A percentile compares a stretch with the other conserved stretches of the same genome.
phyloP scores from a whole-genome alignment of 2,329 filamentous ascomycete genomes.

The Aureobasidium sp. region DNA sequence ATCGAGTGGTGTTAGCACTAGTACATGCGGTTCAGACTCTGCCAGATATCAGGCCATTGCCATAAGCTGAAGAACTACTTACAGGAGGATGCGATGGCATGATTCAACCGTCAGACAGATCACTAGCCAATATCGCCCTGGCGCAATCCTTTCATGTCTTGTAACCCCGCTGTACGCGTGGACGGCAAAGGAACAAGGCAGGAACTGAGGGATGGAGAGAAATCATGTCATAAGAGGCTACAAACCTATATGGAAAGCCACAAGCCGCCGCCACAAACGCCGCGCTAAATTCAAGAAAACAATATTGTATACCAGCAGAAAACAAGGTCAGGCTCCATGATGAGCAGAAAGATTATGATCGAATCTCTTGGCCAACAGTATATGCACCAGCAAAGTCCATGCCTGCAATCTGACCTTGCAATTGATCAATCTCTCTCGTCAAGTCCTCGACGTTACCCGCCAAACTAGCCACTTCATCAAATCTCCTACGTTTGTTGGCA shows the following conservation, averaged over 20 bases:
- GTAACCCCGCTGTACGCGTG: background rate
- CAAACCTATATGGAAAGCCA: background rate
- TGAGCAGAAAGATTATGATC: background rate
- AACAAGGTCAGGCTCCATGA: background rate
- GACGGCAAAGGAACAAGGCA: background rate
- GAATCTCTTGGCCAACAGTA: slow-evolving; percentile 4
- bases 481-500: slow-evolving; percentile 66
- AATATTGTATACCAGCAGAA: background rate
- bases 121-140: background rate
- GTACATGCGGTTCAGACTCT: background rate
- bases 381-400: slow-evolving; percentile 31
- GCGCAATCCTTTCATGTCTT: background rate
- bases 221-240: background rate
- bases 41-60: background rate
- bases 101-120: background rate
- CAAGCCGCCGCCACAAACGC: background rate
- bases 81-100: background rate
- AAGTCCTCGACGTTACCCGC: slow-evolving; percentile 75
- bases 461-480: slow-evolving; percentile 77
- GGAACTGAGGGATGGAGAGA: background rate
- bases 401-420: slow-evolving; percentile 24
- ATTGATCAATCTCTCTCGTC: slow-evolving; percentile 60
- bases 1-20: background rate
- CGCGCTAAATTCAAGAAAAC: background rate
- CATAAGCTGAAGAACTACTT: background rate